Evolutionary conservation across 2,329 filamentous ascomycete genomes (phyloP).

Genomic region (Fusarium anguioides): DNA sequence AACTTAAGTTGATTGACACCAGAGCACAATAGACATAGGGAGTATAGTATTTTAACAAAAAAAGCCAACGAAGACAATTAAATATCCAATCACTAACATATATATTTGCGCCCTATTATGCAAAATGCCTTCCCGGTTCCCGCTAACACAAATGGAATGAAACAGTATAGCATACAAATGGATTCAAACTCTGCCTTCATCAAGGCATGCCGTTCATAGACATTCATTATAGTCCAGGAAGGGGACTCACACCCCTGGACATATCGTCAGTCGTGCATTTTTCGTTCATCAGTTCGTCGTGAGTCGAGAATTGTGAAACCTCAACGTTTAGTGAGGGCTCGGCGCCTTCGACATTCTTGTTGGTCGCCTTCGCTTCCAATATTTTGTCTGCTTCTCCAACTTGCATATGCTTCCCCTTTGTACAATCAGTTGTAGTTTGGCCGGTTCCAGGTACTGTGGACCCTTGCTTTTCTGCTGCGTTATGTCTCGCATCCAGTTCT

Average conservation of each 20-base stretch:
- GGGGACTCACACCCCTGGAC: conserved; percentile 16
- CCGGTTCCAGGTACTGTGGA: conserved; percentile 42
- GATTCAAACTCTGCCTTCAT: conserved; percentile 26
- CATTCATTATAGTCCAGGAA: conserved; percentile 25
- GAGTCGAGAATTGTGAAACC: conserved; percentile 25
- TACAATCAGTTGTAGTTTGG: conserved; percentile 24
- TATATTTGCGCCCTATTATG: conserved; percentile 31
- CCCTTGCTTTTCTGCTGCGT: conserved; percentile 36
- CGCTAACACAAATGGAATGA: conserved; percentile 32
- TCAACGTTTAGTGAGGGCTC: conserved; percentile 19
- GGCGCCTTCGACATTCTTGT: background rate
- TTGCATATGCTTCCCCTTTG: conserved; percentile 4
- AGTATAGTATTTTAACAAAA: background rate
- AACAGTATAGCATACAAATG: conserved; percentile 13
- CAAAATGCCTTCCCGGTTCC: conserved; percentile 35
- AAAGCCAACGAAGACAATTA: background rate
- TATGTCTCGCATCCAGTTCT: conserved; percentile 20
- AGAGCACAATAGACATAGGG: no score
- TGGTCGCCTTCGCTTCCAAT: background rate
- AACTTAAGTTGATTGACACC: no score
- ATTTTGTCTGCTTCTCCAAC: background rate
- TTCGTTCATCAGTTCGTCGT: conserved; percentile 32
- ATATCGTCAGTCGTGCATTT: conserved; percentile 38
- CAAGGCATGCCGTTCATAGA: conserved; percentile 19
- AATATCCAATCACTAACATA: conserved; percentile 7